Conservation (phyloP, 768 basidiomycete species). For the Heimioporus sp. region DNA sequence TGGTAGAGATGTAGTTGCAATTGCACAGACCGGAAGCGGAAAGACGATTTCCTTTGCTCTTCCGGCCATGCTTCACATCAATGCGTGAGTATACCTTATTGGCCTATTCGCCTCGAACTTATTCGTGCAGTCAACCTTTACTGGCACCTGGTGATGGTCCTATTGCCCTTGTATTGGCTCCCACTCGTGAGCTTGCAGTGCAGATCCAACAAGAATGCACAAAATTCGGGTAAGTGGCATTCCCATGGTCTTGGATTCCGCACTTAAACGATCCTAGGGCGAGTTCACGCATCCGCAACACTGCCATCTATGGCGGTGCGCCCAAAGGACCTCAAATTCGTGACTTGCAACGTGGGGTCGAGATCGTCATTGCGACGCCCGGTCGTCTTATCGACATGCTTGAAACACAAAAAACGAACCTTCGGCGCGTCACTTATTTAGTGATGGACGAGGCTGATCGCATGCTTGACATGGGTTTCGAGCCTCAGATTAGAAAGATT, state of each 20-base stretch:
- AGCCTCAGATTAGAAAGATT: slow-evolving; percentile 98
- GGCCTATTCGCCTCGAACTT: neutral
- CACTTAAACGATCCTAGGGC: slow-evolving; percentile 41
- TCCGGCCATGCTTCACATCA: slow-evolving; percentile 99
- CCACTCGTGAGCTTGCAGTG: slow-evolving; percentile 97
- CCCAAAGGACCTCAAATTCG: slow-evolving; percentile 99
- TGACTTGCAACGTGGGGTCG: slow-evolving; percentile 94
- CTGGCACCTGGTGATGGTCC: slow-evolving; percentile 94
- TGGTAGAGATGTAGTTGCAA: slow-evolving; percentile 92
- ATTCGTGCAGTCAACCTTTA: slow-evolving; percentile 72
- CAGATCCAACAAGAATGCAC: slow-evolving; percentile 99
- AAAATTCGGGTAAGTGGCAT: slow-evolving; percentile 81
- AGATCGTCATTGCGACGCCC: slow-evolving; percentile 99
- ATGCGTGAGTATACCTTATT: slow-evolving; percentile 65
- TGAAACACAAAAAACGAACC: slow-evolving; percentile 93
- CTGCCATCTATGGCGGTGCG: slow-evolving; percentile 97
- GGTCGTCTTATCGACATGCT: slow-evolving; percentile 99
- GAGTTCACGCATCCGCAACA: slow-evolving; percentile 96
- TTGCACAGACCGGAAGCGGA: slow-evolving; percentile 97
- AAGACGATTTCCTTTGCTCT: slow-evolving; percentile 99
- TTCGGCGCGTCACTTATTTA: slow-evolving; percentile 93
- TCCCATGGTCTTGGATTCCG: neutral
- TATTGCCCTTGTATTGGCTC: slow-evolving; percentile 94
- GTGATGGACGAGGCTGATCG: slow-evolving; percentile 99
- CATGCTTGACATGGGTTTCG: slow-evolving; percentile 99